Base-by-base conservation (phyloP, 192 early-diverging fungal genomes). In the Entrophospora sp. region DNA sequence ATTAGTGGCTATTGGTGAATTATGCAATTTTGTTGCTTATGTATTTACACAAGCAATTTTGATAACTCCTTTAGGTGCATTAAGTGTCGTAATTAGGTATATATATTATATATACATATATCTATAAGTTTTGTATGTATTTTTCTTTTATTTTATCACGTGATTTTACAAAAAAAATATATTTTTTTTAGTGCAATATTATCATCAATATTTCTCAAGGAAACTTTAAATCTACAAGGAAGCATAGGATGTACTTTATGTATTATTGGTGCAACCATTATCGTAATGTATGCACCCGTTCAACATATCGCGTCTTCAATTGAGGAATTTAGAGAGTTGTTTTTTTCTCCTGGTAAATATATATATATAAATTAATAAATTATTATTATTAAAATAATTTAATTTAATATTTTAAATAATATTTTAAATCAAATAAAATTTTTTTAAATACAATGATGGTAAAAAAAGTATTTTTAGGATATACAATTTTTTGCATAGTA, bases 21-120 rank as follows among this genome's bases (percentile, higher is more conserved):
- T 89, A 46, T 90, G 90, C 61, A 98, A 98, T 77, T 96, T 98
- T 81, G 80, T 90, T 2, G 95, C 95, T n/a, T 98, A 98, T 69
- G 86, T 90, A 34, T 98, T 92, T 79, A 90, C 93, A n/a, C 93
- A 90, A 3, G 95, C 95, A n/a, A 92, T 98, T 38, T 69, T 98
- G 37, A 93, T 98, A 10, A 98, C 95, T 12, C 95, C 95, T 36
- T 74, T 98, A 35, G 95, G 95, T 30, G 94, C 94, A 22, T 78
- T 91, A 13, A 91, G 88, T 74, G 93, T 95, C 8, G 84, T 97
- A 49, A 82, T 94, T 28, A 91, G 80, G 83, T 84, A 79, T 31
- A 14, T 59, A 13, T 37, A 10, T 14, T n/a, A n/a, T n/a, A n/a
- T n/a, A n/a, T n/a, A n/a, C n/a, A n/a, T n/a, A n/a, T n/a, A n/a